A percentile compares a stretch with the other conserved stretches of the same genome.
These are phyloP conservation scores for Cladosporium sphaerospermum DNA, from an alignment of 2,329 filamentous ascomycete species.

Conservation along the genomic window DNA sequence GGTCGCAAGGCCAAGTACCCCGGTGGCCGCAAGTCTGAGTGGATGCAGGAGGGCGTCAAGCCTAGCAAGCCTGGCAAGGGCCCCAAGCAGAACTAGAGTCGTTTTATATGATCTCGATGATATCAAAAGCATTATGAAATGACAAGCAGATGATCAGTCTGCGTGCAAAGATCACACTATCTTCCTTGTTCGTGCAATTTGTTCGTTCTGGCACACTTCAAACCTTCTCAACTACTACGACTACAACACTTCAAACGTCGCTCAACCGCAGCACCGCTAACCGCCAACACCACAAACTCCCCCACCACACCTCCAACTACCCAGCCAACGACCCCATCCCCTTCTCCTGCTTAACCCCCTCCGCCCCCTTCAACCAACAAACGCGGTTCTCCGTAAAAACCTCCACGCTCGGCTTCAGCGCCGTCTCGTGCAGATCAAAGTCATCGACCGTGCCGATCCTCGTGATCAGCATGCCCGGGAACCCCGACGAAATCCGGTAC, in stretches of 20 bases:
- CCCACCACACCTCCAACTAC: not conserved
- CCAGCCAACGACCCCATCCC: conserved; percentile 1
- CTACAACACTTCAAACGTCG: too few relatives aligned
- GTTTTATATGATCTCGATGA: too few relatives aligned
- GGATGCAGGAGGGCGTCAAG: not conserved
- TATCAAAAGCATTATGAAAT: too few relatives aligned
- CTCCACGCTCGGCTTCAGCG: conserved; percentile 42
- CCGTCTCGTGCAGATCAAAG: conserved; percentile 51
- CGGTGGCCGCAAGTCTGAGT: conserved; percentile 8
- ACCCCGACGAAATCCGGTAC: conserved; percentile 46
- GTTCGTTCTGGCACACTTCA: too few relatives aligned
- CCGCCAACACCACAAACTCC: too few relatives aligned
- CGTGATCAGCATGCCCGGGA: conserved; percentile 44
- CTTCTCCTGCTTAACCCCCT: not conserved
- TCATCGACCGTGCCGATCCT: conserved; percentile 59
- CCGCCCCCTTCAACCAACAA: conserved; percentile 2
- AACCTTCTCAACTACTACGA: too few relatives aligned
- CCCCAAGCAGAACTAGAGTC: not conserved
- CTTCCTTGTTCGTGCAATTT: too few relatives aligned
- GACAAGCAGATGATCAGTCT: too few relatives aligned
- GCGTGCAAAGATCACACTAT: too few relatives aligned
- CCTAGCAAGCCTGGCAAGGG: not conserved
- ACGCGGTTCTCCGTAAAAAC: not conserved
- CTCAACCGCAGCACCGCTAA: too few relatives aligned
- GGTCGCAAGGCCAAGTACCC: conserved; percentile 7